Base-by-base conservation (phyloP, 768 basidiomycete species). In the Lactarius quietus region DNA sequence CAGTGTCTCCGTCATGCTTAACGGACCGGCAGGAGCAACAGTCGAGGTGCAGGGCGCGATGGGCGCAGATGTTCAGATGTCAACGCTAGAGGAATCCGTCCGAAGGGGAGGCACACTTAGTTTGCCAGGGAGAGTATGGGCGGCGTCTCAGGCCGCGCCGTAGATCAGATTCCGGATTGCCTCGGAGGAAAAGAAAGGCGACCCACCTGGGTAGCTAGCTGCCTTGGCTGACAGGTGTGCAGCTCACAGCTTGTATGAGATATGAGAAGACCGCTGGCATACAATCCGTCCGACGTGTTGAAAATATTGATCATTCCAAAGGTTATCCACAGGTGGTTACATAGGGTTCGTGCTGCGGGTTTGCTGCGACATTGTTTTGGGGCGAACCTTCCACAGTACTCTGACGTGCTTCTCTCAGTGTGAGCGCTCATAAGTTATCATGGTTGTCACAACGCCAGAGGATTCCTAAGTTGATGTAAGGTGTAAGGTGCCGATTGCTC, bases 31-130 rank as follows among this genome's bases (percentile, higher is more conserved):
- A 26, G 88, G 88, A 0, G 75, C 88, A 14, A 74, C 78, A 23
- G 82, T 89, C 4, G 84, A 86, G 38, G 73, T 89, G 3, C 79
- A 77, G 36, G 86, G 86, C 2, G 84, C 83, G 3, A 83, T 87
- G 79, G 84, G 74, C 33, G 75, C 69, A 5, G 75, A 75, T 41
- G 26, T 77, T 35, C 82, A 84, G 62, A 73, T 76, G 10, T 82
- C 84, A 39, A 78, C 77, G 28, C 75, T 92, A 71, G 90, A 90
- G 69, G 90, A 93, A 72, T 79, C 85, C 41, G 83, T 85, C 67
- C 80, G 92, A 55, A 80, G 92, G 18, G 91, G 91, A 4, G 90
- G 91, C 7, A 76, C 82, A 10, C 80, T 90, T 62, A 85, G 89
- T 5, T 72, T 93, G 60, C 79, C 88, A 45, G 91, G 90, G 23